phyloP scores from a whole-genome alignment of 176 grass and related monocot genomes.

The Musa acuminata region DNA sequence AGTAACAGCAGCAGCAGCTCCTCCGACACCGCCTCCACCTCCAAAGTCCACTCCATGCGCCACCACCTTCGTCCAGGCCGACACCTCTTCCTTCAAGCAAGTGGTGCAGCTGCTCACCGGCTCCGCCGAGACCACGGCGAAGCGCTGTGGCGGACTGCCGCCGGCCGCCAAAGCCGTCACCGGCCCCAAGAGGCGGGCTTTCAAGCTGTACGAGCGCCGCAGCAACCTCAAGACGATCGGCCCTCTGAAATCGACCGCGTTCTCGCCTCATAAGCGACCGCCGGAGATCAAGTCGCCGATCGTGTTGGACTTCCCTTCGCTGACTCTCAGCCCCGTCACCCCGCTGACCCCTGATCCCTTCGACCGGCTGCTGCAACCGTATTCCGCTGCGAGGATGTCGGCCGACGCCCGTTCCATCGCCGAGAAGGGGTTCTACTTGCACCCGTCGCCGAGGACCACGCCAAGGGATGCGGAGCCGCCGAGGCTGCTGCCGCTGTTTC shows the following conservation, averaged over 20 bases:
- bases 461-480: neutral
- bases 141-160: neutral
- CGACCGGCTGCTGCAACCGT: neutral
- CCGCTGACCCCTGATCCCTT: neutral
- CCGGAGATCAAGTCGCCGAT: neutral
- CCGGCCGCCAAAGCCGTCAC: neutral
- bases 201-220: neutral
- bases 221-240: neutral
- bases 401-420: neutral
- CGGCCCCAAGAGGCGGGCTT: neutral
- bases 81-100: constrained; percentile 58
- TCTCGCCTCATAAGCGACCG: neutral
- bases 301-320: neutral
- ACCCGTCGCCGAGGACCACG: neutral
- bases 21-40: neutral
- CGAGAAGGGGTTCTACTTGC: neutral
- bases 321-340: neutral
- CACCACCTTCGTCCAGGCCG: constrained; percentile 65
- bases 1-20: neutral
- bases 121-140: constrained; percentile 31
- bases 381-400: neutral
- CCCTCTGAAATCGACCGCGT: neutral
- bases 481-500: neutral
- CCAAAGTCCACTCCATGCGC: constrained; percentile 28
- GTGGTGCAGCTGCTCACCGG: constrained; percentile 85